phyloP scores from a whole-genome alignment of 139 green algal genomes.

The Yamagishiella unicocca region DNA sequence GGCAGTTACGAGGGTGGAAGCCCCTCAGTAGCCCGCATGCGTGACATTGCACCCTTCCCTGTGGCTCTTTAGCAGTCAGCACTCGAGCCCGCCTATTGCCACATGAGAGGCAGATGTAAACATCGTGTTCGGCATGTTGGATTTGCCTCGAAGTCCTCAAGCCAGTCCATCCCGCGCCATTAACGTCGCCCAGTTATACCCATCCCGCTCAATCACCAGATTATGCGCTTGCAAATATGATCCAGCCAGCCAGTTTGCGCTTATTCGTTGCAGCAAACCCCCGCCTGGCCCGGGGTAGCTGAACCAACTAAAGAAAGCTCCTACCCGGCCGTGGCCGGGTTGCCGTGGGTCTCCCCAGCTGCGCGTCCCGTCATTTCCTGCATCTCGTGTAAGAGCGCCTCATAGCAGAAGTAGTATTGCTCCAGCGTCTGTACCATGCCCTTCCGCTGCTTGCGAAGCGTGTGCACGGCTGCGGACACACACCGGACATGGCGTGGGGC shows the following conservation, averaged over 20 bases:
- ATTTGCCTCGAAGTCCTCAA: neutral
- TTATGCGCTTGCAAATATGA: too few species aligned
- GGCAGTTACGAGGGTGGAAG: too few species aligned
- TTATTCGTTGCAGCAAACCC: neutral
- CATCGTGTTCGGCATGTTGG: neutral
- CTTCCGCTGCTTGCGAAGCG: conserved; percentile 75
- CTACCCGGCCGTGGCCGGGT: too few species aligned
- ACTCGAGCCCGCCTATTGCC: too few species aligned
- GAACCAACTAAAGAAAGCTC: too few species aligned
- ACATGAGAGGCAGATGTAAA: too few species aligned
- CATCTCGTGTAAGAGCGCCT: conserved; percentile 68
- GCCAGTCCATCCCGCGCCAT: neutral
- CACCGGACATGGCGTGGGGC: too few species aligned
- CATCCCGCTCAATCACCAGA: neutral
- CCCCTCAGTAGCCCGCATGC: too few species aligned
- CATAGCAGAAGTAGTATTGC: conserved; percentile 84
- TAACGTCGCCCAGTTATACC: neutral
- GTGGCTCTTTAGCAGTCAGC: too few species aligned
- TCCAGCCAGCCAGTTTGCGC: neutral
- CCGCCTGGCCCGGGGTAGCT: neutral
- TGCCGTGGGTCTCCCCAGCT: too few species aligned
- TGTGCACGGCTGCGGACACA: conserved; percentile 66
- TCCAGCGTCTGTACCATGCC: conserved; percentile 91
- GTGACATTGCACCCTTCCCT: too few species aligned
- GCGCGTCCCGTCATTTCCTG: too few species aligned